Conservation (phyloP, 2,329 filamentous ascomycete species). For the Calonectria pauciramosa region DNA sequence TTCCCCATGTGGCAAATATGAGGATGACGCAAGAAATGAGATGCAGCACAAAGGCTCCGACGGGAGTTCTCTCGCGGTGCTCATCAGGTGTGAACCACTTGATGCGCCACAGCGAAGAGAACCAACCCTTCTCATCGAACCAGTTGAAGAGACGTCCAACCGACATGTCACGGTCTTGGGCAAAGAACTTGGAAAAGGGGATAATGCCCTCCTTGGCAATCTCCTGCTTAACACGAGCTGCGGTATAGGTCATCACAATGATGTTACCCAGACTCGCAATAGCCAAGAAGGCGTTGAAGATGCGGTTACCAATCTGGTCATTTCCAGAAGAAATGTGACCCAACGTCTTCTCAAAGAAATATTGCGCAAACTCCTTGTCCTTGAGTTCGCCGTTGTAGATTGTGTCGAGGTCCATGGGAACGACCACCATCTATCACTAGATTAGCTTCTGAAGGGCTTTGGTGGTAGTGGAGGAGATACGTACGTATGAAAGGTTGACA, state of each 20-base stretch:
- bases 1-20: constrained; percentile 50
- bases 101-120: constrained; percentile 43
- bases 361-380: constrained; percentile 44
- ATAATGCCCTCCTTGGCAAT: constrained; percentile 71
- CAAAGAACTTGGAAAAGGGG: constrained; percentile 64
- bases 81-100: constrained; percentile 51
- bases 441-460: neutral
- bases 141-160: constrained; percentile 50
- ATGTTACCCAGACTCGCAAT: constrained; percentile 70
- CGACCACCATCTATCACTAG: constrained; percentile 55
- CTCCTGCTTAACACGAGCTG: constrained; percentile 70
- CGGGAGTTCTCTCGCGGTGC: constrained; percentile 53
- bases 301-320: constrained; percentile 46
- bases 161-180: constrained; percentile 52
- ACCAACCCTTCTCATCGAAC: constrained; percentile 49
- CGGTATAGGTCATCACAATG: constrained; percentile 69
- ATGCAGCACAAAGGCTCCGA: constrained; percentile 53
- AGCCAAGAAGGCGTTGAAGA: constrained; percentile 65
- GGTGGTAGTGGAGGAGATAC: neutral
- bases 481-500: constrained; percentile 55
- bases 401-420: constrained; percentile 42
- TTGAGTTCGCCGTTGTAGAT: constrained; percentile 14
- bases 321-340: constrained; percentile 47
- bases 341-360: constrained; percentile 52
- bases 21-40: constrained; percentile 51